Evolutionary conservation across 208 protist species (phyloP).

Genomic region (Tritrichomonas foetus): DNA sequence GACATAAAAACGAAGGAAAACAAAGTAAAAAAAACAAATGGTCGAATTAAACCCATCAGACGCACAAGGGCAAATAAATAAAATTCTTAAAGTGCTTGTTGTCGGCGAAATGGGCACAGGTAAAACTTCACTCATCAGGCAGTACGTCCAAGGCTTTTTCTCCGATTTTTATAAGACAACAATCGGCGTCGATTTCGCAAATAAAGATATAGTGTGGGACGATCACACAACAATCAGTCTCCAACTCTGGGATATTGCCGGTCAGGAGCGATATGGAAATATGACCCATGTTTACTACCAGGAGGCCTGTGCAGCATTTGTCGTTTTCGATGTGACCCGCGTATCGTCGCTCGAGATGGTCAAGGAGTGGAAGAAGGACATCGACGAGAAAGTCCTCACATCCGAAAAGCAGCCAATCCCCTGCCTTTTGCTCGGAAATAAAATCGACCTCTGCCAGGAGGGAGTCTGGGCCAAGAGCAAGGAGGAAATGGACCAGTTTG

Average conservation of each 20-base stretch:
- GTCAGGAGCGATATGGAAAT: neutral
- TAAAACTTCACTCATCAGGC: neutral
- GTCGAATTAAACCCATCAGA: neutral
- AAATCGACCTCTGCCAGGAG: neutral
- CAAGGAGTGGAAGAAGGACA: neutral
- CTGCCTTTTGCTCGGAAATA: neutral
- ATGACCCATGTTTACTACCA: constrained; percentile 16
- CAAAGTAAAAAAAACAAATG: neutral
- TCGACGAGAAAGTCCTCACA: neutral
- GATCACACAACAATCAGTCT: neutral
- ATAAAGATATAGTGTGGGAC: neutral
- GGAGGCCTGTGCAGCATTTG: neutral
- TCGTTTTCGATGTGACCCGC: neutral
- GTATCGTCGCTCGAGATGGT: neutral
- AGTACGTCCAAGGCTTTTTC: neutral
- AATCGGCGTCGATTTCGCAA: constrained; percentile 18
- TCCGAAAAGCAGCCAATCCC: neutral
- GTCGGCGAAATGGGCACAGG: neutral
- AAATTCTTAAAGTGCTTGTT: neutral
- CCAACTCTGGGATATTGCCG: constrained; percentile 29
- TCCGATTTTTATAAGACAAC: neutral
- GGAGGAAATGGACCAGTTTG: neutral
- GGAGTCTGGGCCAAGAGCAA: neutral
- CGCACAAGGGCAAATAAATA: neutral
- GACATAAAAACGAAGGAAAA: too few species aligned